A percentile compares a stretch with the other conserved stretches of the same genome.
phyloP scores from a whole-genome alignment of 2,329 filamentous ascomycete species.

The Cordyceps farinosa region DNA sequence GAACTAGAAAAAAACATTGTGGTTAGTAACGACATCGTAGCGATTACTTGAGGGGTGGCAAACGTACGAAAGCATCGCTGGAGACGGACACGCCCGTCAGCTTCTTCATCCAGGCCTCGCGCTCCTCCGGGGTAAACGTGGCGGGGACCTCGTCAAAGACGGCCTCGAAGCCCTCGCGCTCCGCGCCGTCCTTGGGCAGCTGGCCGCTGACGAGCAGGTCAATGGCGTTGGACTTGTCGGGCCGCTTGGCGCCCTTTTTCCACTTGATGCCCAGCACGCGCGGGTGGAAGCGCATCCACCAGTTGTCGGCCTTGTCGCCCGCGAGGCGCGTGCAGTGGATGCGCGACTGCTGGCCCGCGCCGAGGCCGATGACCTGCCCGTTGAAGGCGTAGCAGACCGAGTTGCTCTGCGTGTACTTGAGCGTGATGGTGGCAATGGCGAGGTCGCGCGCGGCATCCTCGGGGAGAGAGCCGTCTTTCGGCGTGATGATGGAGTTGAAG shows the following conservation, averaged over 20 bases:
- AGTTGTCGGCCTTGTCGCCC: slow-evolving; percentile 98
- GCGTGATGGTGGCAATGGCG: slow-evolving; percentile 90
- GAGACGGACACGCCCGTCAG: slow-evolving; percentile 79
- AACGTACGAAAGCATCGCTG: slow-evolving; percentile 88
- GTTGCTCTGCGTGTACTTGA: slow-evolving; percentile 99
- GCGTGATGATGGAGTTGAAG: slow-evolving; percentile 76
- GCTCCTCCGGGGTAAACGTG: slow-evolving; percentile 79
- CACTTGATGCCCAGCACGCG: slow-evolving; percentile 85
- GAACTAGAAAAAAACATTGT: slow-evolving; percentile 55
- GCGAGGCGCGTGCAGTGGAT: slow-evolving; percentile 98
- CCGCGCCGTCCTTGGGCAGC: slow-evolving; percentile 76
- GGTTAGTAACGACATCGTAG: slow-evolving; percentile 25
- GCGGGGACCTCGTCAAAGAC: slow-evolving; percentile 86
- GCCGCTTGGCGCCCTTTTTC: slow-evolving; percentile 95
- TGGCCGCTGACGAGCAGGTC: slow-evolving; percentile 90
- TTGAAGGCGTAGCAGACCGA: slow-evolving; percentile 96
- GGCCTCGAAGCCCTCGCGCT: slow-evolving; percentile 81
- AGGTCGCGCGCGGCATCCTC: slow-evolving; percentile 84
- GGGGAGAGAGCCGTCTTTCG: slow-evolving; percentile 74
- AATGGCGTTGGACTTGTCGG: slow-evolving; percentile 97
- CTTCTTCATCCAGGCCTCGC: slow-evolving; percentile 79
- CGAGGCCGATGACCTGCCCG: slow-evolving; percentile 89
- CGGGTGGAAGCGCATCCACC: slow-evolving; percentile 98
- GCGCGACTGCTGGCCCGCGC: slow-evolving; percentile 93
- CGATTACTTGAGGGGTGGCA: neutral